Conservation (phyloP, 352 stramenopile genomes). For the Globisporangium lucens region DNA sequence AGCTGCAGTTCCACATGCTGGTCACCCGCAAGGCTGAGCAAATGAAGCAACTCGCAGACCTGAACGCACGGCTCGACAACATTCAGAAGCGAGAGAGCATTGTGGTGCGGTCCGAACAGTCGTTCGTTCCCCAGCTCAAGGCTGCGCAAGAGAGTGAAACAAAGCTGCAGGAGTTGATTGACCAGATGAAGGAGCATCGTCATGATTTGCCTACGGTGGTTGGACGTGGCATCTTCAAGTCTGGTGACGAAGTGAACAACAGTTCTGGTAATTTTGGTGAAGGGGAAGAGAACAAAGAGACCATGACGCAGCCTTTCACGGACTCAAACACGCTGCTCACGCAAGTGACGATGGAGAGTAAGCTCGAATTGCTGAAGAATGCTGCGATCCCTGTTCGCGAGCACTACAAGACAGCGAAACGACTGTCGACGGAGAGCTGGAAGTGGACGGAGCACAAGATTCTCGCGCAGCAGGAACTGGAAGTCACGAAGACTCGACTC, state of each 20-base stretch:
- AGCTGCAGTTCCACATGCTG: constrained; percentile 55
- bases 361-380: constrained; percentile 57
- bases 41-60: constrained; percentile 47
- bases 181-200: constrained; percentile 25
- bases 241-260: background rate
- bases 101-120: constrained; percentile 31
- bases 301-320: constrained; percentile 21
- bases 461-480: constrained; percentile 51
- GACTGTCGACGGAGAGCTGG: constrained; percentile 52
- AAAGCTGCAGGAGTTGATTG: constrained; percentile 26
- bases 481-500: constrained; percentile 53
- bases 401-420: constrained; percentile 54
- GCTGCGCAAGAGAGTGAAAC: constrained; percentile 24
- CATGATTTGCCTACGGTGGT: constrained; percentile 57
- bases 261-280: background rate
- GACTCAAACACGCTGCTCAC: constrained; percentile 40
- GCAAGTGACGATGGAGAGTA: constrained; percentile 59
- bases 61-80: constrained; percentile 39
- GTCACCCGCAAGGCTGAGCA: constrained; percentile 38
- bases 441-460: constrained; percentile 49
- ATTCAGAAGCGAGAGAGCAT: constrained; percentile 51
- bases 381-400: constrained; percentile 45
- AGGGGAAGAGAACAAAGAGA: background rate
- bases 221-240: constrained; percentile 49
- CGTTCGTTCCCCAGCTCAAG: constrained; percentile 35